Evolutionary conservation across 352 stramenopile genomes (phyloP), one percentile per base, ranked within the genome.

Genomic region (Globisporangium spiculum): DNA sequence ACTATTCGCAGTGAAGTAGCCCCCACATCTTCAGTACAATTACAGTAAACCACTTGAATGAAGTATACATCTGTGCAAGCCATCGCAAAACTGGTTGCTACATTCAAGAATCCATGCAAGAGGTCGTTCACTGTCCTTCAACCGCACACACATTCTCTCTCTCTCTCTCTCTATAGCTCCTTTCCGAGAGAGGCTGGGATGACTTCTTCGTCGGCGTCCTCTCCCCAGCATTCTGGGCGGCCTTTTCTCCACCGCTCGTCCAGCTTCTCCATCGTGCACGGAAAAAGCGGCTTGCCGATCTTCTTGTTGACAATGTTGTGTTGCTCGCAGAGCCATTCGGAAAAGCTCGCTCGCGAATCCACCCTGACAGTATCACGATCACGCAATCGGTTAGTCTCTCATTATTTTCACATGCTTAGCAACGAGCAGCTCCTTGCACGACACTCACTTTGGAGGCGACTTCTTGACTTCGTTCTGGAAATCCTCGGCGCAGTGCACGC

Each of bases 291-390:
- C 73, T 99, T 99, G 66, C 95, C 89, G 61, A 99, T 86, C 78
- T 99, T 99, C 75, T 96, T 86, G 80, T 99, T 99, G 34, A 99
- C 97, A 57, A 94, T 77, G 79, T 99, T 99, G 84, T 99, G 97
- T 75, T 99, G 96, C 69, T 98, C 89, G 72, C 97, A 99, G 18
- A 99, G 78, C 96, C 96, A 99, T 69, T 97, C 71, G 32, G 94
- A 98, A 52, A 99, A 92, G 57, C 89, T 93, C 73, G 88, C 83
- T 60, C 96, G 89, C 63, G 91, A 97, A 75, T 97, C 90, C 26
- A 97, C 88, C 54, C 91, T 93, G 64, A 1, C 20, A 48, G 27
- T 12, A 32, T 48, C 34, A 54, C 44, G 71, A 12, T 20, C 30
- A 32, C 30, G 30, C 30, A 32, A 14, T 44, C 27, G 34, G 27